Conservation (phyloP, 257 asterid genomes). For the Rauvolfia tetraphylla region DNA sequence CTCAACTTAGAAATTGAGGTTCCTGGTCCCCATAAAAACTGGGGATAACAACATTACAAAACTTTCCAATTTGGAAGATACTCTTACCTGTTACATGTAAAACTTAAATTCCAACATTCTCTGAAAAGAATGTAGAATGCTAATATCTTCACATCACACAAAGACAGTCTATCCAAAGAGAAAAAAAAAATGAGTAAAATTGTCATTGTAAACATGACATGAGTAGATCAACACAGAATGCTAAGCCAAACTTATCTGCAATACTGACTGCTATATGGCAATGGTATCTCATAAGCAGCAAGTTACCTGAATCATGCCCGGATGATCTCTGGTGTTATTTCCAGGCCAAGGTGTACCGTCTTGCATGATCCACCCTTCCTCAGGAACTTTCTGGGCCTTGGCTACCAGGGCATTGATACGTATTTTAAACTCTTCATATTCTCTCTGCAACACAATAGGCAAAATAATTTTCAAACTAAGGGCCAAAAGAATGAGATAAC, state of each 20-base stretch:
- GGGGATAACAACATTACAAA: background rate
- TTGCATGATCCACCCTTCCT: slow-evolving; percentile 98
- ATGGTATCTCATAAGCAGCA: background rate
- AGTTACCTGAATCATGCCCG: slow-evolving; percentile 96
- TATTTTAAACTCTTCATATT: slow-evolving; percentile 90
- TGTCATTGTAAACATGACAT: background rate
- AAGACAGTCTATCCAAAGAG: too few relatives aligned
- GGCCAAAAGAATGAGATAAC: slow-evolving; percentile 17
- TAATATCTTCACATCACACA: background rate
- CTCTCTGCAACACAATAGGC: slow-evolving; percentile 57
- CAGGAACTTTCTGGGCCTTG: slow-evolving; percentile 89
- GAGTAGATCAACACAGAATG: background rate
- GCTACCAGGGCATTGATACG: slow-evolving; percentile 81
- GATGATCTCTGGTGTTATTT: slow-evolving; percentile 94
- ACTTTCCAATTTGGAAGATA: background rate
- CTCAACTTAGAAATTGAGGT: background rate
- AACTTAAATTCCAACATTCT: background rate
- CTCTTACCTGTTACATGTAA: too few relatives aligned
- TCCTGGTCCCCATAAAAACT: background rate
- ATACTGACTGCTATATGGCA: background rate
- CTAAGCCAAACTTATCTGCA: background rate
- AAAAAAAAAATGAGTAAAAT: background rate
- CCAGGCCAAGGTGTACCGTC: slow-evolving; percentile 99
- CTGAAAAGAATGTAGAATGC: background rate
- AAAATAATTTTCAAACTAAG: slow-evolving; percentile 23